Base-by-base conservation (phyloP, 805 yeast species). In the Candida vartiovaarae region DNA sequence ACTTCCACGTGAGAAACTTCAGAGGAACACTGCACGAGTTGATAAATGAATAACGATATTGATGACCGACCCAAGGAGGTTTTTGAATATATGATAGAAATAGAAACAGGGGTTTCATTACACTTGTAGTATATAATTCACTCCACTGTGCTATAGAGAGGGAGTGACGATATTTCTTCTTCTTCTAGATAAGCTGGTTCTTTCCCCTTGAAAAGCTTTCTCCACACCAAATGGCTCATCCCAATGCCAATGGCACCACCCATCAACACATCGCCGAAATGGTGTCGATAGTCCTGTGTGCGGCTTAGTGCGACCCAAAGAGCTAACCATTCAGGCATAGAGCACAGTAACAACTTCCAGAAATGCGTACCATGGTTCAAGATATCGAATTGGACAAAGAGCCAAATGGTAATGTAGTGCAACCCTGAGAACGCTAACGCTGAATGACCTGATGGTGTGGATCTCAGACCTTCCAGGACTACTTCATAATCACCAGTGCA, bases 261-360 rank as follows among this genome's bases (percentile, higher is more conserved):
- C n/a, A 81, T 57, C 1, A 82, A 49, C 3, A 91, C 80, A 62
- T 91, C 99, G 20, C 84, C 70, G 59, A 84, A 87, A 63, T 90
- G 97, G 58, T 91, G 99, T 59, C 96, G 74, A 64, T 89, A 89
- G 63, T 91, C 98, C 53, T 84, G 83, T 2, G 95, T 85, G 51
- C 99, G 75, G 32, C 91, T 78, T 43, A 85, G 61, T 0, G 96
- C 97, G 48, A 93, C 79, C 51, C 80, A 72, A 1, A 74, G 56
- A 0, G 97, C 96, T 2, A 83, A 70, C n/a, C 87, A 55, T 2
- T 75, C 59, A 2, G 93, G 91, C 9, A 72, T 38, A 4, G 66
- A 57, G 2, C 77, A 64, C 4, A 78, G 53, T 4, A 74, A 47
- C 35, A 75, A 60, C 55, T 87, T 73, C 83, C 86, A 79, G 3